phyloP scores from a whole-genome alignment of 2,329 filamentous ascomycete species.

The Rachicladosporium sp. region DNA sequence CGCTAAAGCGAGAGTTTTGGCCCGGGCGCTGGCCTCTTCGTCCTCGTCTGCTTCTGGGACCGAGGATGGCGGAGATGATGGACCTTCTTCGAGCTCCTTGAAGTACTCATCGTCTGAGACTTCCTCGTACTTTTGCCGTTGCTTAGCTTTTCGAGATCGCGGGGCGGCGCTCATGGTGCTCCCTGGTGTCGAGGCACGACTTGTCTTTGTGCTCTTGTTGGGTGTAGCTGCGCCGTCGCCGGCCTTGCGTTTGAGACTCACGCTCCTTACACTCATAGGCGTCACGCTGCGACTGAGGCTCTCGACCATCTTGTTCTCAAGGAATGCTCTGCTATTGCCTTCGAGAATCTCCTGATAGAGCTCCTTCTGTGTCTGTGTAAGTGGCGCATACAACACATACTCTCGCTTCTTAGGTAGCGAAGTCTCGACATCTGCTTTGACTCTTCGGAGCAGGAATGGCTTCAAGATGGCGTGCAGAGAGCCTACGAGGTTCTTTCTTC shows the following conservation, averaged over 20 bases:
- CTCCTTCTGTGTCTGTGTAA: slow-evolving; percentile 83
- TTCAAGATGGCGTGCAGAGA: slow-evolving; percentile 91
- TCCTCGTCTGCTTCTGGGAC: slow-evolving; percentile 29
- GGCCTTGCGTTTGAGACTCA: slow-evolving; percentile 47
- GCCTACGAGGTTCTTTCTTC: slow-evolving; percentile 64
- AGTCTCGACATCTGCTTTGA: slow-evolving; percentile 88
- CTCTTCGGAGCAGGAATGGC: slow-evolving; percentile 71
- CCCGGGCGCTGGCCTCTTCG: slow-evolving; percentile 52
- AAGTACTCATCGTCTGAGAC: slow-evolving; percentile 81
- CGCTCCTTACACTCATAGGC: slow-evolving; percentile 32
- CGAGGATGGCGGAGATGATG: slow-evolving; percentile 25
- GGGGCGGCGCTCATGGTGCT: slow-evolving; percentile 37
- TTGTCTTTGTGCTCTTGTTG: slow-evolving; percentile 65
- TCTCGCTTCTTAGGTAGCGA: slow-evolving; percentile 92
- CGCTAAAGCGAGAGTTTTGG: slow-evolving; percentile 60
- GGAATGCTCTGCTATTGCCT: slow-evolving; percentile 38
- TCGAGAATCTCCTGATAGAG: slow-evolving; percentile 66
- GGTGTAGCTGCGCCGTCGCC: slow-evolving; percentile 30
- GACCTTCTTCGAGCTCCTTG: slow-evolving; percentile 55
- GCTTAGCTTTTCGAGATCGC: slow-evolving; percentile 40
- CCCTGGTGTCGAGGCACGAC: slow-evolving; percentile 60
- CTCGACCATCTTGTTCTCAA: slow-evolving; percentile 68
- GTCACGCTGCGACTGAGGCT: slow-evolving; percentile 45
- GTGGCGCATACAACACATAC: slow-evolving; percentile 86
- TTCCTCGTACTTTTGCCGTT: slow-evolving; percentile 50